These are phyloP conservation scores for Elsinoe batatas DNA, from an alignment of 2,329 filamentous ascomycete species.

Conservation along the genomic window DNA sequence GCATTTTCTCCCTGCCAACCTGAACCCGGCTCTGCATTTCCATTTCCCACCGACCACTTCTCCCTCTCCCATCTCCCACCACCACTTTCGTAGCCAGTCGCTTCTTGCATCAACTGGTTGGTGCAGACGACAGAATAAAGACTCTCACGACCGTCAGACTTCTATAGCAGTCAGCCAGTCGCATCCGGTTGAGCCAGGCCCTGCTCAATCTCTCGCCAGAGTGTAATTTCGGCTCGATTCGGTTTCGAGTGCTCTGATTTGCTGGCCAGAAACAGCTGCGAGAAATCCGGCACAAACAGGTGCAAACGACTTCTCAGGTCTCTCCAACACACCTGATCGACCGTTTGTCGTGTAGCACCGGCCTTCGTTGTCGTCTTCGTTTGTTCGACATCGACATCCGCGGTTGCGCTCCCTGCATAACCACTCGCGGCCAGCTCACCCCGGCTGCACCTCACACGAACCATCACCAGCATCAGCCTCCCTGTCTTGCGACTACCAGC, in stretches of 20 bases:
- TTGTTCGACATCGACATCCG: not conserved
- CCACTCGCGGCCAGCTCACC: not conserved
- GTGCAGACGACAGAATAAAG: constrained; percentile 2
- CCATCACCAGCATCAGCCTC: constrained; percentile 6
- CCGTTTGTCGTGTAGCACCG: constrained; percentile 7
- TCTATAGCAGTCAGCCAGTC: not conserved
- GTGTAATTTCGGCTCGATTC: constrained; percentile 9
- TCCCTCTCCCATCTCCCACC: not conserved
- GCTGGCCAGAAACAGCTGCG: constrained; percentile 6
- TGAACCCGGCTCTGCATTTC: not conserved
- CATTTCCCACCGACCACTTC: not conserved
- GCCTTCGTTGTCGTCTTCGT: not conserved
- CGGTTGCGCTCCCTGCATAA: not conserved
- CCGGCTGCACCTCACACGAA: not conserved
- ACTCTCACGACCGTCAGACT: not conserved
- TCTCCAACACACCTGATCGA: not conserved
- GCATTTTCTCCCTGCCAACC: not conserved
- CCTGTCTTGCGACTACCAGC: not conserved
- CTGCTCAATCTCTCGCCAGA: not conserved
- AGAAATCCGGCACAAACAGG: not conserved
- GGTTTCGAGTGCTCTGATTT: not conserved
- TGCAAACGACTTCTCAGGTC: not conserved
- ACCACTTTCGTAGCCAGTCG: not conserved
- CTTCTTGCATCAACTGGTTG: not conserved
- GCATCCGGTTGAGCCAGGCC: constrained; percentile 6